These are phyloP conservation scores for Mycena sp. DNA, from an alignment of 1,284 basidiomycete genomes.

Conservation along the genomic window DNA sequence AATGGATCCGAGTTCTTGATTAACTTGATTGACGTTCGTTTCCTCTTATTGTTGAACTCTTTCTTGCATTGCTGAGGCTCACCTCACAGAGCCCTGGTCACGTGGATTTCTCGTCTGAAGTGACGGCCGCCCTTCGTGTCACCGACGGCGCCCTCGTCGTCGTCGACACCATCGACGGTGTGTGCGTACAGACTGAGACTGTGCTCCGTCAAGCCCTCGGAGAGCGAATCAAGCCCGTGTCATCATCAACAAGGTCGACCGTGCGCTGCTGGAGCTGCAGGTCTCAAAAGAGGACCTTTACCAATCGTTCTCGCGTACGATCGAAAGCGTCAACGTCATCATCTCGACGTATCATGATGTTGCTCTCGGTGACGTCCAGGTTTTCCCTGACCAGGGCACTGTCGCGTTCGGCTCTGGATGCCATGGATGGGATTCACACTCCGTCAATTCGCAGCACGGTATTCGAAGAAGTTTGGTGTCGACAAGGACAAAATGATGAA, in stretches of 20 bases:
- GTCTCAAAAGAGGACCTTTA: slow-evolving; percentile 97
- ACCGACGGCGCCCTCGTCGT: slow-evolving; percentile 97
- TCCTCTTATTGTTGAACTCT: background rate
- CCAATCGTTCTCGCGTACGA: slow-evolving; percentile 97
- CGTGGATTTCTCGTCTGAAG: slow-evolving; percentile 99
- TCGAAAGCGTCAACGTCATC: slow-evolving; percentile 99
- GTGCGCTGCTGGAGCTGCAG: slow-evolving; percentile 98
- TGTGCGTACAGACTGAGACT: slow-evolving; percentile 99
- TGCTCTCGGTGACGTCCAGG: slow-evolving; percentile 97
- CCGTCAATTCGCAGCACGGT: slow-evolving; percentile 94
- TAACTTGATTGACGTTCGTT: slow-evolving; percentile 56
- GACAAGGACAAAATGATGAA: slow-evolving; percentile 98
- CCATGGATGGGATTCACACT: slow-evolving; percentile 99
- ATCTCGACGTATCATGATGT: slow-evolving; percentile 97
- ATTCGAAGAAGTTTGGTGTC: slow-evolving; percentile 99
- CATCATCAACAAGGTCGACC: slow-evolving; percentile 99
- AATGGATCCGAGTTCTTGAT: slow-evolving; percentile 97
- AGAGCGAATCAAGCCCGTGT: slow-evolving; percentile 99
- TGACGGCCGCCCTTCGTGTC: slow-evolving; percentile 99
- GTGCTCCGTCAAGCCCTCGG: slow-evolving; percentile 95
- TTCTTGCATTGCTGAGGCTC: slow-evolving; percentile 73
- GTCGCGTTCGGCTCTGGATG: slow-evolving; percentile 99
- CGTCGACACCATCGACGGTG: slow-evolving; percentile 99
- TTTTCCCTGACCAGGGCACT: slow-evolving; percentile 98
- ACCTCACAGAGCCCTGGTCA: slow-evolving; percentile 80